phyloP scores from a whole-genome alignment of 75 land plant genomes.

The Picea sitchensis region DNA sequence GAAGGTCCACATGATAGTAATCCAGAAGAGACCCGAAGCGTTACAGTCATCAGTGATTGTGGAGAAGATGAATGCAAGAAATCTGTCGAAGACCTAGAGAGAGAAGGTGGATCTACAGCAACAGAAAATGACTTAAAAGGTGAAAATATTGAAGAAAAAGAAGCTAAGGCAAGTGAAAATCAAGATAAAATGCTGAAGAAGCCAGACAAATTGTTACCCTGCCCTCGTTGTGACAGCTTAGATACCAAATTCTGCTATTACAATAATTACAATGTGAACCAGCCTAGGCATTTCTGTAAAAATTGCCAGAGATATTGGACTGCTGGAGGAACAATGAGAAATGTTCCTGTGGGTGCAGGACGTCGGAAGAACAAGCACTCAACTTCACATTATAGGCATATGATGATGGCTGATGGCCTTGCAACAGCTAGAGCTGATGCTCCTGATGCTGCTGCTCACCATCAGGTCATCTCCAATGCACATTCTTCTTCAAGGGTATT shows the following conservation, averaged over 20 bases:
- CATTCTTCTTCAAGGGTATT: conserved; percentile 15
- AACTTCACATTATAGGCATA: conserved; percentile 36
- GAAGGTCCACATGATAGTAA: conserved; percentile 10
- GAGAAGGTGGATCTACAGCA: neutral
- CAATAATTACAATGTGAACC: conserved; percentile 86
- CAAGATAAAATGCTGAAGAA: conserved; percentile 58
- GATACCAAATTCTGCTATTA: conserved; percentile 89
- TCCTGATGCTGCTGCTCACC: conserved; percentile 9
- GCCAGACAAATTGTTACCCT: conserved; percentile 89
- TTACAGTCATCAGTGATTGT: conserved; percentile 9
- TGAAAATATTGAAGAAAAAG: conserved; percentile 22
- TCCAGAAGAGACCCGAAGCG: neutral
- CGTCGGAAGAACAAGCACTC: conserved; percentile 77
- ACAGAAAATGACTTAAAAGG: conserved; percentile 6
- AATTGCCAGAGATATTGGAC: conserved; percentile 93
- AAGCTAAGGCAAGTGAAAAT: conserved; percentile 13
- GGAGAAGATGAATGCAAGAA: conserved; percentile 6
- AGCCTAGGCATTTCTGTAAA: conserved; percentile 90
- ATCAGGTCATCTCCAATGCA: conserved; percentile 3
- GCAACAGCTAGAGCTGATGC: conserved; percentile 13
- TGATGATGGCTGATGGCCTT: conserved; percentile 25
- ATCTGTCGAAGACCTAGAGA: neutral
- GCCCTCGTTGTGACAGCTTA: conserved; percentile 86
- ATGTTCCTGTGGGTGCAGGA: conserved; percentile 94
- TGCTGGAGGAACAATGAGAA: conserved; percentile 87